These are phyloP conservation scores for Pythium aphanidermatum DNA, from an alignment of 352 stramenopile genomes.

Conservation along the genomic window DNA sequence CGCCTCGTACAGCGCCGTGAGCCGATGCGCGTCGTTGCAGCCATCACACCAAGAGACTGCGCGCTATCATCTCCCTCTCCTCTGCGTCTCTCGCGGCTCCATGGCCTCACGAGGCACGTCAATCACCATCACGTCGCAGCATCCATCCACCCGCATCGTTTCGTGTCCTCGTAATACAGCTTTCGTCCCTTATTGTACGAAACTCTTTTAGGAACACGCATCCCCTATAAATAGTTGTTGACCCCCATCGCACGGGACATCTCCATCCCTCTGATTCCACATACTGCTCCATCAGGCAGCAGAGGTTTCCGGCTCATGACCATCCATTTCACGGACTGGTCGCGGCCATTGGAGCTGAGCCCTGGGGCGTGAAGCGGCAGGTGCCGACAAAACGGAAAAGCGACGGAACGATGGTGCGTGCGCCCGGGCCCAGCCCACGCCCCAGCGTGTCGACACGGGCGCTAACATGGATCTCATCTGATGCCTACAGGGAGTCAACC, in stretches of 20 bases:
- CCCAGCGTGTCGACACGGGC: not conserved
- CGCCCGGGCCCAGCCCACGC: slow-evolving; percentile 3
- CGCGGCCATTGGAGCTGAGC: not conserved
- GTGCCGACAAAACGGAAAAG: slow-evolving; percentile 5
- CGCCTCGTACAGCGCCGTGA: too few relatives aligned
- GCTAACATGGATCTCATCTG: slow-evolving; percentile 2
- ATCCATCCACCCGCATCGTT: too few relatives aligned
- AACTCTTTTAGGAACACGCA: too few relatives aligned
- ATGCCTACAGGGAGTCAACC: slow-evolving; percentile 43
- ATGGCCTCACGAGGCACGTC: too few relatives aligned
- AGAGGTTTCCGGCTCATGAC: slow-evolving; percentile 24
- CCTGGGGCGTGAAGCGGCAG: slow-evolving; percentile 9
- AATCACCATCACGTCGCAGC: too few relatives aligned
- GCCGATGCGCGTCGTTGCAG: slow-evolving; percentile 10
- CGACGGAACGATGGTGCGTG: not conserved
- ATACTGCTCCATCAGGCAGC: slow-evolving; percentile 10
- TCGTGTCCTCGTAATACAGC: too few relatives aligned
- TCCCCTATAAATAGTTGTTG: not conserved
- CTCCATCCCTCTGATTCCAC: not conserved
- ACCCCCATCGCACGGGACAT: slow-evolving; percentile 13
- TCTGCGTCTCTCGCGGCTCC: too few relatives aligned
- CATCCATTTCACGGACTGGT: slow-evolving; percentile 20
- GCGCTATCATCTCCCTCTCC: too few relatives aligned
- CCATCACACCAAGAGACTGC: slow-evolving; percentile 16
- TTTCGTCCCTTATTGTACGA: too few relatives aligned